Conservation (phyloP, 768 basidiomycete genomes). For the Pleurotus tuber-regium region DNA sequence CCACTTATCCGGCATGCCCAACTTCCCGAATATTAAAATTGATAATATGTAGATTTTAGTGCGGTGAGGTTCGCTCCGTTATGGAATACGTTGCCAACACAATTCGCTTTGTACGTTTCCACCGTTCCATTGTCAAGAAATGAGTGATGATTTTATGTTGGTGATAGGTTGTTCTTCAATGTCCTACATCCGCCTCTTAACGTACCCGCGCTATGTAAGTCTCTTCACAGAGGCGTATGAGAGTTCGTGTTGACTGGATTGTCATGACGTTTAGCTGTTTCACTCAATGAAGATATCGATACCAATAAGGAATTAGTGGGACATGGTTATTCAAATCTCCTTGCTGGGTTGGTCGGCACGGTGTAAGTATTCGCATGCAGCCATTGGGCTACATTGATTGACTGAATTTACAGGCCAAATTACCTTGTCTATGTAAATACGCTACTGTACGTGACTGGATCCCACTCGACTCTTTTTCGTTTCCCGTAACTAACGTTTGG, state of each 20-base stretch:
- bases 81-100: conserved; percentile 87
- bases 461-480: not conserved
- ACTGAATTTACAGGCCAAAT: conserved; percentile 53
- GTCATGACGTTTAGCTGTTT: conserved; percentile 58
- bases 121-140: not conserved
- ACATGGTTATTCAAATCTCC: conserved; percentile 89
- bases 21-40: not conserved
- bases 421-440: conserved; percentile 91
- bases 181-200: conserved; percentile 84
- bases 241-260: not conserved
- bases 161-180: conserved; percentile 72
- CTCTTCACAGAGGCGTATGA: not conserved
- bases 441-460: conserved; percentile 53
- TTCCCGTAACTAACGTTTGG: conserved; percentile 27
- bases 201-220: conserved; percentile 80
- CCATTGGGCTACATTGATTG: not conserved
- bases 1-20: too few relatives aligned
- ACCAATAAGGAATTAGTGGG: conserved; percentile 91
- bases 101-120: conserved; percentile 79
- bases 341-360: conserved; percentile 76
- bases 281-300: conserved; percentile 83
- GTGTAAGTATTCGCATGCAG: conserved; percentile 50
- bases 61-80: conserved; percentile 64
- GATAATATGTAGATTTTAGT: conserved; percentile 52
- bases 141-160: not conserved